Evolutionary conservation across 129 eudicot genomes (phyloP).

Genomic region (Dittrichia graveolens): DNA sequence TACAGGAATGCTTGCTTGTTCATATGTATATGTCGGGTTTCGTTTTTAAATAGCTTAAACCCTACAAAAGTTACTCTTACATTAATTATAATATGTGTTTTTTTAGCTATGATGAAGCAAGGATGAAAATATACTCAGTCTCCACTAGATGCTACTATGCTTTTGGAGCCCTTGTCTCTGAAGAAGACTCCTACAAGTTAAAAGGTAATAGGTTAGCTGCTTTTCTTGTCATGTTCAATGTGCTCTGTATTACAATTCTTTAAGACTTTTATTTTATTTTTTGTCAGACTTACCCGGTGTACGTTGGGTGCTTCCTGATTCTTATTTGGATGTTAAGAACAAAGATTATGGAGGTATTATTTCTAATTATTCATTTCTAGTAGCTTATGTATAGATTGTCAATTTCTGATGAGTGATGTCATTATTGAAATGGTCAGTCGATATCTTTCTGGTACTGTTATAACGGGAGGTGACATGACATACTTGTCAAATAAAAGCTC

Average conservation of each 20-base stretch:
- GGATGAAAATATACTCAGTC: slow-evolving; percentile 91
- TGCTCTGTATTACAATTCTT: neutral
- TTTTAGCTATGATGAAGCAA: slow-evolving; percentile 81
- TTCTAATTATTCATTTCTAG: neutral
- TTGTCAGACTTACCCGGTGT: slow-evolving; percentile 64
- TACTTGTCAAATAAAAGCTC: neutral
- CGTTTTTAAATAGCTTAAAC: neutral
- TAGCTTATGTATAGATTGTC: neutral
- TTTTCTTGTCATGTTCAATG: neutral
- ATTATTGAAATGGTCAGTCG: neutral
- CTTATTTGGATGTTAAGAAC: slow-evolving; percentile 86
- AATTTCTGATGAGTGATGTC: neutral
- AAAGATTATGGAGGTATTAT: slow-evolving; percentile 90
- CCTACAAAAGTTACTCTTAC: neutral
- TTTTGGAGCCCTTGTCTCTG: slow-evolving; percentile 94
- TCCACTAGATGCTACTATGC: slow-evolving; percentile 90
- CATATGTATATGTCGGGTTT: neutral
- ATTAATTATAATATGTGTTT: neutral
- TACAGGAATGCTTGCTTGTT: neutral
- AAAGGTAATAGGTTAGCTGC: slow-evolving; percentile 48
- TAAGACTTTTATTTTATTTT: neutral
- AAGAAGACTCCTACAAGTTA: slow-evolving; percentile 75
- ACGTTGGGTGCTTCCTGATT: slow-evolving; percentile 98
- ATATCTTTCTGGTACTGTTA: neutral
- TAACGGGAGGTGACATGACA: neutral